Conservation (phyloP, 371 early-diverging fungal species). For the Mortierella sp. region DNA sequence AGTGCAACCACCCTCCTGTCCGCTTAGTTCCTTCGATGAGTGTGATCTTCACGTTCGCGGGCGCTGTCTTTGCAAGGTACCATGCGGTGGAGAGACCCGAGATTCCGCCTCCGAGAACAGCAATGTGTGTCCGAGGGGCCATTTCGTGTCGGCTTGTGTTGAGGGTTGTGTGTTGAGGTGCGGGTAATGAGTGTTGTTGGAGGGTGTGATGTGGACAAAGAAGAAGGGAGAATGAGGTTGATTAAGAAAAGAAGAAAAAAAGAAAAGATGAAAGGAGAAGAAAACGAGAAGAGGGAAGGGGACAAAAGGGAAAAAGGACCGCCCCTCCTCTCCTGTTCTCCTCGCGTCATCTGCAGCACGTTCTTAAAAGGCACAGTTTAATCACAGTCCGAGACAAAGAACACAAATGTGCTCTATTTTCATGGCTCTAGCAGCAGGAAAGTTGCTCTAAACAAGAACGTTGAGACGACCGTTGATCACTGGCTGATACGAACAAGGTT, state of each 20-base stretch:
- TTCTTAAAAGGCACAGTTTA: no score
- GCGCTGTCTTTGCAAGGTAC: constrained; percentile 76
- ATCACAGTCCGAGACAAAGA: no score
- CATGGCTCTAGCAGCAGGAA: no score
- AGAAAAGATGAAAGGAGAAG: not conserved
- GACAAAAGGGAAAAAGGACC: no score
- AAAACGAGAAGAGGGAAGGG: no score
- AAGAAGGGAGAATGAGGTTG: not conserved
- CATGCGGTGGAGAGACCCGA: constrained; percentile 91
- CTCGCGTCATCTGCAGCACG: no score
- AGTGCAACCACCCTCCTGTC: constrained; percentile 91
- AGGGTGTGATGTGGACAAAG: no score
- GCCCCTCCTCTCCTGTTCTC: no score
- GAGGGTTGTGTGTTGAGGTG: not conserved
- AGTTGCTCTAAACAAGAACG: no score
- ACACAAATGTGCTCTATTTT: no score
- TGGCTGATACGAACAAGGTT: no score
- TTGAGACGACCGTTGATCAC: no score
- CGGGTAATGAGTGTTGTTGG: not conserved
- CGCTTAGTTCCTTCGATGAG: constrained; percentile 82
- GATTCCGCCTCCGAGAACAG: constrained; percentile 94
- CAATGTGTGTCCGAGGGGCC: constrained; percentile 60
- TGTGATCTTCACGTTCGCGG: constrained; percentile 66
- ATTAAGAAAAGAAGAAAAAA: not conserved
- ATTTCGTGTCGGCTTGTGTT: constrained; percentile 3